Conservation (phyloP, 1,284 basidiomycete species). For the Pyrrhoderma noxium region DNA sequence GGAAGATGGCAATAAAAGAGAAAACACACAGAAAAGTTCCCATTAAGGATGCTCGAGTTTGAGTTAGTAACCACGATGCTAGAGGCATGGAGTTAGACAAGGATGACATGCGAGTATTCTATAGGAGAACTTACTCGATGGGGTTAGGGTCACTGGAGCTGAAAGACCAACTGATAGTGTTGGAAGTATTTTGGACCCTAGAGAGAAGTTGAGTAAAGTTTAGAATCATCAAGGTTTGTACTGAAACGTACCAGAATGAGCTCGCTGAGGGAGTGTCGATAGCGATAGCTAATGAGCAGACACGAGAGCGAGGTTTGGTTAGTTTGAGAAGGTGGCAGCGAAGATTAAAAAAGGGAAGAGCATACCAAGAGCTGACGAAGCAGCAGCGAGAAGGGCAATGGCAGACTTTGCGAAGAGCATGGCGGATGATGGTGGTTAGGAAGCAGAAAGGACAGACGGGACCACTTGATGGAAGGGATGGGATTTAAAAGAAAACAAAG, state of each 20-base stretch:
- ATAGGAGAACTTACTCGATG: conserved; percentile 22
- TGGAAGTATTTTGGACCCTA: conserved; percentile 33
- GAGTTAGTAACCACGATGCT: conserved; percentile 29
- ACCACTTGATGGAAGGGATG: background rate
- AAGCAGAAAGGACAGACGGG: background rate
- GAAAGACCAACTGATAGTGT: conserved; percentile 32
- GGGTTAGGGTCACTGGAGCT: conserved; percentile 29
- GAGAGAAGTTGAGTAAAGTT: background rate
- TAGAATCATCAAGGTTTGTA: background rate
- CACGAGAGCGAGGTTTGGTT: conserved; percentile 4
- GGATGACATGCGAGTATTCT: background rate
- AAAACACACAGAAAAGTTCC: conserved; percentile 26
- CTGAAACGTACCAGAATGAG: conserved; percentile 29
- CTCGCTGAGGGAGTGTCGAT: conserved; percentile 29
- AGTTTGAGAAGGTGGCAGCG: conserved; percentile 8
- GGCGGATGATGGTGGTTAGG: background rate
- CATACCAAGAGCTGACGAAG: conserved; percentile 29
- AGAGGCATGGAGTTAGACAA: background rate
- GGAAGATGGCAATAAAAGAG: background rate
- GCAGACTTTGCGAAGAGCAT: conserved; percentile 21
- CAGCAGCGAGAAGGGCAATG: conserved; percentile 26
- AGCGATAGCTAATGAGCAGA: conserved; percentile 23
- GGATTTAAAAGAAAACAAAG: conserved; percentile 3
- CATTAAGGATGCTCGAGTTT: conserved; percentile 31
- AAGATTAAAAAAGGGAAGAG: background rate